These are phyloP conservation scores for Alopecurus myosuroides DNA, from an alignment of 176 grass and related monocot genomes.

Conservation along the genomic window DNA sequence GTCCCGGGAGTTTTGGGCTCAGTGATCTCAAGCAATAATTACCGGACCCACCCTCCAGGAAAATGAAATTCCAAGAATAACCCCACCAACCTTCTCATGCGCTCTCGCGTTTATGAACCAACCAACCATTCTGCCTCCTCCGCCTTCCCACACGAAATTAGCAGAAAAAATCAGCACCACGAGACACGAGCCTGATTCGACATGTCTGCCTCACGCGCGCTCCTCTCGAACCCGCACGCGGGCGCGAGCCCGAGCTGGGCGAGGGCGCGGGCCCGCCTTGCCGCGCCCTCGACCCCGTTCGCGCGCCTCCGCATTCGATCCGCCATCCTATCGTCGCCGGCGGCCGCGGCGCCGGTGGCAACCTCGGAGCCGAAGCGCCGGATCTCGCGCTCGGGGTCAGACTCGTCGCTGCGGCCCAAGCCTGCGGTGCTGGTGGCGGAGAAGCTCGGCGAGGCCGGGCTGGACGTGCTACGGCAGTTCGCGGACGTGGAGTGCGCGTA, in stretches of 20 bases:
- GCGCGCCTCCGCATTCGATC: conserved; percentile 18
- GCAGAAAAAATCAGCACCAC: background rate
- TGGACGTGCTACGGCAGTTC: conserved; percentile 51
- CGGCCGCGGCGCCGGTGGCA: background rate
- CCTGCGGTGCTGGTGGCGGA: conserved; percentile 62
- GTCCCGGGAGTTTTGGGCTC: background rate
- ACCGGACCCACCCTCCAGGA: background rate
- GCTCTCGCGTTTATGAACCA: conserved; percentile 16
- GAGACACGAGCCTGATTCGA: background rate
- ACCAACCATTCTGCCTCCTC: background rate
- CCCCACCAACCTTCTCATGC: conserved; percentile 19
- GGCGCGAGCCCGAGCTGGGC: background rate
- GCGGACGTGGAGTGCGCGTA: conserved; percentile 58
- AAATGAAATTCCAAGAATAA: conserved; percentile 7
- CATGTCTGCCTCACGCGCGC: conserved; percentile 50
- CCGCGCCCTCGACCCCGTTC: conserved; percentile 9
- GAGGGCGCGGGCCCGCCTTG: background rate
- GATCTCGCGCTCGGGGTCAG: background rate
- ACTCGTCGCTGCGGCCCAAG: conserved; percentile 25
- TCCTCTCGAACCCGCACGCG: conserved; percentile 25
- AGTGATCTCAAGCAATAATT: conserved; percentile 16
- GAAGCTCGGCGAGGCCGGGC: conserved; percentile 65
- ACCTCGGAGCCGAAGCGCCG: background rate
- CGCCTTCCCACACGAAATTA: background rate
- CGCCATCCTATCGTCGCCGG: conserved; percentile 29